These are phyloP conservation scores for Solanum hybrid DNA, from an alignment of 305 asterid species.

Conservation along the genomic window DNA sequence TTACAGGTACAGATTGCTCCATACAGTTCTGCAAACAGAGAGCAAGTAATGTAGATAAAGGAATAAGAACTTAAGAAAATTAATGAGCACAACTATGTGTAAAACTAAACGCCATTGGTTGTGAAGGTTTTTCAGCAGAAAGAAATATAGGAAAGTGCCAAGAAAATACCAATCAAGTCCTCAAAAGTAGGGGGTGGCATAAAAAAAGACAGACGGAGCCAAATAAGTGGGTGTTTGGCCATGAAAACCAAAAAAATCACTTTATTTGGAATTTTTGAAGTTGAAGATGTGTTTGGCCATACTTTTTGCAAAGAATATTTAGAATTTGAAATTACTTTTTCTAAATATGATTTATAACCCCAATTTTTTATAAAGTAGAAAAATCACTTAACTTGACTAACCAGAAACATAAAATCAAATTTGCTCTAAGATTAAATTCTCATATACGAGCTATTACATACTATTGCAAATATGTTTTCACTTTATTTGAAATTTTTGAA, in stretches of 20 bases:
- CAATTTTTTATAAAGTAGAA: not conserved
- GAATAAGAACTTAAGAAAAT: not conserved
- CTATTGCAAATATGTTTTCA: not conserved
- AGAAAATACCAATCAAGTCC: not conserved
- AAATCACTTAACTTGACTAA: not conserved
- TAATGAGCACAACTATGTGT: not conserved
- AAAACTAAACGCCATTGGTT: not conserved
- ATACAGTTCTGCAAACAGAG: slow-evolving; percentile 46
- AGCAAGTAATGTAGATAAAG: not conserved
- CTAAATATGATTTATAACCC: not conserved
- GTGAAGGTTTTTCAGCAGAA: not conserved
- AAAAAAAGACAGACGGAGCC: not conserved
- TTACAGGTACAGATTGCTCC: slow-evolving; percentile 57
- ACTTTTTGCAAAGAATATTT: not conserved
- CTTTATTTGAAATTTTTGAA: not conserved
- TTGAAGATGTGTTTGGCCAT: not conserved
- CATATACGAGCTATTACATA: not conserved
- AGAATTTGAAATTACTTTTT: not conserved
- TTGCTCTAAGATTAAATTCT: not conserved
- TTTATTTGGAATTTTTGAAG: not conserved
- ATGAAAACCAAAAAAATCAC: not conserved
- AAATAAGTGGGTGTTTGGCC: not conserved
- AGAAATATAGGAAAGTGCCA: not conserved
- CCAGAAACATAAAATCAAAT: not conserved
- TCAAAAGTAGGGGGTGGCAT: not conserved